Evolutionary conservation across 2,329 filamentous ascomycete species (phyloP).

Genomic region (Aureobasidium sp.): DNA sequence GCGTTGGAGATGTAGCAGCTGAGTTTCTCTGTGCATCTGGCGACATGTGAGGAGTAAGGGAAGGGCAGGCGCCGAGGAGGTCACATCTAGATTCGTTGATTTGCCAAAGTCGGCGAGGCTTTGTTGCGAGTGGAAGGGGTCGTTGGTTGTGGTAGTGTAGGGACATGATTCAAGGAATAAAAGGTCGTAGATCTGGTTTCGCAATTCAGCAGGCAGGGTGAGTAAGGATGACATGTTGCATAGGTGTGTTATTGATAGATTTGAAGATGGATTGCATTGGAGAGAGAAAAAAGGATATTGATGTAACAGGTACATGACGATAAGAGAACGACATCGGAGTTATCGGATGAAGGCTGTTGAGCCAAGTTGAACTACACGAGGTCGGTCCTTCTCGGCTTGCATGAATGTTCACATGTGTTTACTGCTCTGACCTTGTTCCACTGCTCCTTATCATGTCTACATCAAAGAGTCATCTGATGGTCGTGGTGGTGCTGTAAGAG

Average conservation of each 20-base stretch:
- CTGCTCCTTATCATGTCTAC: neutral
- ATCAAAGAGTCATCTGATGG: neutral
- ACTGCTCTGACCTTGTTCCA: neutral
- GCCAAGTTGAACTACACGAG: neutral
- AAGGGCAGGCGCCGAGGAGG: neutral
- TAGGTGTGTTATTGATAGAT: neutral
- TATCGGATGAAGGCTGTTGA: neutral
- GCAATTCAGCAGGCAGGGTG: conserved; percentile 15
- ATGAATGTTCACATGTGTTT: neutral
- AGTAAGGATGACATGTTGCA: conserved; percentile 11
- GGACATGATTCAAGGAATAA: conserved; percentile 12
- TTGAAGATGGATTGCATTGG: neutral
- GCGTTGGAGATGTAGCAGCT: conserved; percentile 24
- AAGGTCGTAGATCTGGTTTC: conserved; percentile 16
- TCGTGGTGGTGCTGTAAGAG: neutral
- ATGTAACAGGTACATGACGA: conserved; percentile 4
- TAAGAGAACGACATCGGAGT: conserved; percentile 2
- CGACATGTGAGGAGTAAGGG: conserved; percentile 12
- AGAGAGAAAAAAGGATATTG: neutral
- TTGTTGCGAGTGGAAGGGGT: neutral
- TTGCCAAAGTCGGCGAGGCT: conserved; percentile 2
- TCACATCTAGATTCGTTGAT: neutral
- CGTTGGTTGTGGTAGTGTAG: neutral
- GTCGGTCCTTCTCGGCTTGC: neutral
- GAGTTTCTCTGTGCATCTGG: conserved; percentile 12